Base-by-base conservation (phyloP, 2,329 filamentous ascomycete species). In the Rutstroemia sp. region DNA sequence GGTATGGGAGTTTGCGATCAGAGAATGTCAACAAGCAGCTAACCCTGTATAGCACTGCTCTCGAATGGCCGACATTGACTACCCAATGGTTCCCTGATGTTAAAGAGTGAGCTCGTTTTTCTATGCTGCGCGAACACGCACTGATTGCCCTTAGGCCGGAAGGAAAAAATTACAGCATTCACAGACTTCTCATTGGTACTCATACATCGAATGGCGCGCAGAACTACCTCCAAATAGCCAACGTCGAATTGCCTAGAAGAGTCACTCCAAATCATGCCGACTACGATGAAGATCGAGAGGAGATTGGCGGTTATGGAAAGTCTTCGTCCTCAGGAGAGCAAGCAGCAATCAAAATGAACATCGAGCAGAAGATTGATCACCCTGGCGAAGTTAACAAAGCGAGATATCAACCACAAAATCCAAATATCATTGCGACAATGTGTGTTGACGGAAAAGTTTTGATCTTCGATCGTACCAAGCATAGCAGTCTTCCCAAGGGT, bases 21-120 rank as follows among this genome's bases (percentile, higher is more conserved):
- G 9, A 34, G 10, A 34, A 34, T 12, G 9, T 34, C 9, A 34
- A 34, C 30, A 34, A 34, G 62, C 37, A 49, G 23, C 61, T 66
- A 30, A 68, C 23, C 27, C 10, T 16, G 30, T 52, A 37, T 49
- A 86, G 91, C 67, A 95, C 90, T 62, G 95, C 95, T 42, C 78
- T 99, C 57, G 92, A 96, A 69, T 99, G 94, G 94, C 94, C 94
- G 14, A 96, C 94, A 3, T 82, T 99, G 60, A 97, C 94, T 25
- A 92, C 92, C 2, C 94, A 99, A 76, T 99, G 95, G 95, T 88
- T 99, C 65, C 94, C 95, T 21, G 94, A 99, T 72, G 88, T 92
- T 65, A 90, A 92, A 78, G 84, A 88, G 76, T 83, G 72, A 64
- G 77, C 62, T 50, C 34, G 49, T 23, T 48, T 10, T 54, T 14